A percentile compares a stretch with the other conserved stretches of the same genome.
phyloP scores from a whole-genome alignment of 2,329 filamentous ascomycete genomes.

The Canariomyces notabilis region DNA sequence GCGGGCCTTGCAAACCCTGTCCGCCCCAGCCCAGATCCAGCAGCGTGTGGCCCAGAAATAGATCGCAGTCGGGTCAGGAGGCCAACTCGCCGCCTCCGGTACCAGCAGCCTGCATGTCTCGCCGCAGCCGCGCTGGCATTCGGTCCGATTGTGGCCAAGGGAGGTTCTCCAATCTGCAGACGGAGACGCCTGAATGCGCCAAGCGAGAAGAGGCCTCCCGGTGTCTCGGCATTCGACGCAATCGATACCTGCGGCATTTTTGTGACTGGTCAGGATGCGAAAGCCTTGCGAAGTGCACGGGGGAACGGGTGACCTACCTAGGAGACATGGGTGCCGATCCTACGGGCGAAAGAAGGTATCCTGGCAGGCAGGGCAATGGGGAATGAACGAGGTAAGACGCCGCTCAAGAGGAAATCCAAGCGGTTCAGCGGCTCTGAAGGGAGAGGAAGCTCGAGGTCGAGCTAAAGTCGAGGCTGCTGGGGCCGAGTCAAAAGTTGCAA shows the following conservation, averaged over 20 bases:
- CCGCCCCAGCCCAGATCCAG: constrained; percentile 1
- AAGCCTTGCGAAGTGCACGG: neutral
- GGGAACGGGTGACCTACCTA: neutral
- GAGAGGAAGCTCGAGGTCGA: constrained; percentile 5
- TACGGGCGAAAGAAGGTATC: neutral
- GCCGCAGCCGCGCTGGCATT: constrained; percentile 10
- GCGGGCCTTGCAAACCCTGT: constrained; percentile 5
- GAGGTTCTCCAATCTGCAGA: constrained; percentile 8
- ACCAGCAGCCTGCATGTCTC: constrained; percentile 7
- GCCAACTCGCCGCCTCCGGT: constrained; percentile 4
- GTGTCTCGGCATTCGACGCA: constrained; percentile 2
- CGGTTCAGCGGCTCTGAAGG: constrained; percentile 6
- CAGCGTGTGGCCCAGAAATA: constrained; percentile 6
- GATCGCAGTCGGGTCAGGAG: constrained; percentile 5
- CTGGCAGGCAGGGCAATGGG: constrained; percentile 1
- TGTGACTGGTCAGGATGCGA: constrained; percentile 6
- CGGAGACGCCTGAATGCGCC: constrained; percentile 7
- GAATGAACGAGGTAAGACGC: constrained; percentile 2
- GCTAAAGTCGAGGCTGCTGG: neutral
- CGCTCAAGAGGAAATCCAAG: neutral
- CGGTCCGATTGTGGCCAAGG: constrained; percentile 14
- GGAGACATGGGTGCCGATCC: neutral
- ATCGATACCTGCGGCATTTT: constrained; percentile 10
- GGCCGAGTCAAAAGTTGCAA: neutral
- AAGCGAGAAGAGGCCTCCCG: constrained; percentile 5